Conservation (phyloP, 768 basidiomycete genomes). For the Russula sp. region DNA sequence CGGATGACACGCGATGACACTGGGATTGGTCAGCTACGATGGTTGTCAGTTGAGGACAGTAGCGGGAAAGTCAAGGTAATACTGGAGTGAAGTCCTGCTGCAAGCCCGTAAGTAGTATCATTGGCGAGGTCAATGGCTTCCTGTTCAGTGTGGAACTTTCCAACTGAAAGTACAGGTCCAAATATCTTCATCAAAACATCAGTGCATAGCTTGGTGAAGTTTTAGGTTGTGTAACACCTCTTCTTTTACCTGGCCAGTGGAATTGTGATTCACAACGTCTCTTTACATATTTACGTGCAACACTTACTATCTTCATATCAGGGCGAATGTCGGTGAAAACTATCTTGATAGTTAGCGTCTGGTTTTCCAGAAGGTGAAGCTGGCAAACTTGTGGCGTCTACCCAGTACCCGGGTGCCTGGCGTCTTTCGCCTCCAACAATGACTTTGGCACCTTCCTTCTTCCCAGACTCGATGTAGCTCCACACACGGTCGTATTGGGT, state of each 20-base stretch:
- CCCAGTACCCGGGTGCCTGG: conserved; percentile 73
- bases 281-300: background rate
- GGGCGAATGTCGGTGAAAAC: conserved; percentile 78
- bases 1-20: conserved; percentile 82
- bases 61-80: conserved; percentile 27
- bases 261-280: background rate
- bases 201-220: background rate
- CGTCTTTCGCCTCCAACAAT: conserved; percentile 78
- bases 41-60: conserved; percentile 19
- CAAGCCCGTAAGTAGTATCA: conserved; percentile 84
- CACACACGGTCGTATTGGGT: conserved; percentile 81
- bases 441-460: conserved; percentile 73
- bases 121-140: conserved; percentile 84
- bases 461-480: conserved; percentile 83
- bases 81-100: conserved; percentile 88
- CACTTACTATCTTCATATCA: conserved; percentile 79
- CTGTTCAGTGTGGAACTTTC: conserved; percentile 79
- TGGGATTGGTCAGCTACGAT: conserved; percentile 68
- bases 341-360: conserved; percentile 28
- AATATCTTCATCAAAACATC: conserved; percentile 58
- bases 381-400: conserved; percentile 79
- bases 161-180: conserved; percentile 85
- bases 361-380: background rate
- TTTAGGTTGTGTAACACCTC: conserved; percentile 40
- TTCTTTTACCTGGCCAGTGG: conserved; percentile 49